Conservation (phyloP, 345 rosid genomes). For the Arabidopsis suecica region DNA sequence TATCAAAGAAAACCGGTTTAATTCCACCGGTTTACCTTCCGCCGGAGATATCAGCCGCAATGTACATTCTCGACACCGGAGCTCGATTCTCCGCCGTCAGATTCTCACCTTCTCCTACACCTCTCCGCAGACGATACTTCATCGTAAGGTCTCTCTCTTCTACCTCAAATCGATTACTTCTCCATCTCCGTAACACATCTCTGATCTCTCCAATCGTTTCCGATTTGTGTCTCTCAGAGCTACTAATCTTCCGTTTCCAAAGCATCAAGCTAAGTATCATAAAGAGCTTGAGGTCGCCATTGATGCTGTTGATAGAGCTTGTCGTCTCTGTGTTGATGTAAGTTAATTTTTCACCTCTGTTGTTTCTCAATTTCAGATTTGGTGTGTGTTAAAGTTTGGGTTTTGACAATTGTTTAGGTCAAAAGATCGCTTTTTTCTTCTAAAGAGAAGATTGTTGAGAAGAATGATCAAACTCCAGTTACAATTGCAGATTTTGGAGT, state of each 20-base stretch:
- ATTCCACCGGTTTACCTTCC: slow-evolving; percentile 26
- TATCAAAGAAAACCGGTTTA: slow-evolving; percentile 10
- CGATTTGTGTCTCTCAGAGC: slow-evolving; percentile 46
- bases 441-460: slow-evolving; percentile 63
- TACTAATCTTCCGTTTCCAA: slow-evolving; percentile 65
- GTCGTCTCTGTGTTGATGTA: slow-evolving; percentile 82
- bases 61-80: slow-evolving; percentile 54
- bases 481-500: slow-evolving; percentile 95
- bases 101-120: slow-evolving; percentile 36
- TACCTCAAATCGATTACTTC: slow-evolving; percentile 12
- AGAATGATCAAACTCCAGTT: slow-evolving; percentile 83
- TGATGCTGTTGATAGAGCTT: slow-evolving; percentile 77
- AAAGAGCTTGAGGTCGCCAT: slow-evolving; percentile 77
- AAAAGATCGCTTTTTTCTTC: slow-evolving; percentile 49
- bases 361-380: slow-evolving; percentile 13
- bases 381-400: neutral
- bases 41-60: slow-evolving; percentile 38
- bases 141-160: slow-evolving; percentile 53
- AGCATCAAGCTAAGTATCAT: slow-evolving; percentile 66
- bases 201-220: neutral
- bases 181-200: neutral
- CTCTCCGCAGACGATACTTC: slow-evolving; percentile 44
- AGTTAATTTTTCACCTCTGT: neutral
- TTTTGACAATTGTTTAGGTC: slow-evolving; percentile 18
- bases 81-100: slow-evolving; percentile 52